Conservation (phyloP, 208 protist genomes). For the Acanthamoeba sp. region DNA sequence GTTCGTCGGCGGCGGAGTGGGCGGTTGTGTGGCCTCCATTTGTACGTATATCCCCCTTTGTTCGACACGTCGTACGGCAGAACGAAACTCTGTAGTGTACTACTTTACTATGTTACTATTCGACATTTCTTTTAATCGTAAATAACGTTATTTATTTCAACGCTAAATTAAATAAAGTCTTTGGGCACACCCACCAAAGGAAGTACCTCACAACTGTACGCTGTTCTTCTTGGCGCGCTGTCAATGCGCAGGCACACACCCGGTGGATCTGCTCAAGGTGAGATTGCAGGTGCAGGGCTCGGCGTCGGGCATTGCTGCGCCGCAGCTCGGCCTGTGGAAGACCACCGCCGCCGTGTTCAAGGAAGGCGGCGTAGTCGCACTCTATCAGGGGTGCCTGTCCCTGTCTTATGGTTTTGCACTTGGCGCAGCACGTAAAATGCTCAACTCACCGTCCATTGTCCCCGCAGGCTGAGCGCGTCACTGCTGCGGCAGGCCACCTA, state of each 20-base stretch:
- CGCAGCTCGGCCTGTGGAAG: conserved; percentile 70
- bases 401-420: neutral
- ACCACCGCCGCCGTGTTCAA: conserved; percentile 76
- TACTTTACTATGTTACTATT: neutral
- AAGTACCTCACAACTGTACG: too few species aligned
- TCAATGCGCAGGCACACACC: conserved; percentile 77
- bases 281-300: conserved; percentile 85
- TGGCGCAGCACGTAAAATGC: neutral
- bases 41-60: neutral
- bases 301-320: neutral
- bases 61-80: neutral
- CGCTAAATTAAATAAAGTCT: too few species aligned
- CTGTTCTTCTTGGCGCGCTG: too few species aligned
- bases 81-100: neutral
- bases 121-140: neutral
- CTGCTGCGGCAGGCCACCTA: conserved; percentile 80
- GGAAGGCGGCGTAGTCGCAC: conserved; percentile 81
- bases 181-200: too few species aligned
- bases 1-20: conserved; percentile 73
- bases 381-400: conserved; percentile 79
- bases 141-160: neutral
- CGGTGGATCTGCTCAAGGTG: conserved; percentile 85
- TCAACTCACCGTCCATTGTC: neutral
- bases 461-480: conserved; percentile 79
- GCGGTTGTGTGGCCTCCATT: conserved; percentile 71